Evolutionary conservation across 495 filamentous ascomycete genomes (phyloP).

Genomic region (Neurospora discreta): DNA sequence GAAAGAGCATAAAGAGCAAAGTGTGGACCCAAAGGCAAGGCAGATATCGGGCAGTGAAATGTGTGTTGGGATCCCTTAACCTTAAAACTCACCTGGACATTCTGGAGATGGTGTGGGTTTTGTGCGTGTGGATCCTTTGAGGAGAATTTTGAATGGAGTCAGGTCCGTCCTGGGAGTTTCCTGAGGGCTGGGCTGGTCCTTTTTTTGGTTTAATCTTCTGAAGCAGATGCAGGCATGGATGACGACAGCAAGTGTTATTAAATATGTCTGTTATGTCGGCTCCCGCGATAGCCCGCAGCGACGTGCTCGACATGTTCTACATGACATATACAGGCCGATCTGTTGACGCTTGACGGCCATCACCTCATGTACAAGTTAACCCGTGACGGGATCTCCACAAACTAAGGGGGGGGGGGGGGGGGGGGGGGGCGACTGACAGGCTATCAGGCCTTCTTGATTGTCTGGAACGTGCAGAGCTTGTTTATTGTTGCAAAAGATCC

Average conservation of each 20-base stretch:
- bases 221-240: not conserved
- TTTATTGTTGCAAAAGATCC: conserved; percentile 2
- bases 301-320: not conserved
- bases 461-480: not conserved
- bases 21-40: not conserved
- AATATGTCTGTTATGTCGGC: not conserved
- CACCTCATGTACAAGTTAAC: not conserved
- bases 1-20: not conserved
- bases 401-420: too few relatives aligned
- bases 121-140: not conserved
- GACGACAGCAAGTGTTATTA: not conserved
- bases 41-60: not conserved
- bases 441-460: not conserved
- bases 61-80: not conserved
- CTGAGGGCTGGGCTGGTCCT: not conserved
- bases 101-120: not conserved
- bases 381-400: not conserved
- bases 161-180: not conserved
- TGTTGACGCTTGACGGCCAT: not conserved
- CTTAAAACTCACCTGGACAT: not conserved
- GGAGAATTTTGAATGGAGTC: not conserved
- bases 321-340: not conserved
- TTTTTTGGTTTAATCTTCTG: not conserved
- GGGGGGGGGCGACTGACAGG: conserved; percentile 1
- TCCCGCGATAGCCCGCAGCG: not conserved